Evolutionary conservation across 2,329 filamentous ascomycete genomes (phyloP).

Genomic region (Colletotrichum kahawae): DNA sequence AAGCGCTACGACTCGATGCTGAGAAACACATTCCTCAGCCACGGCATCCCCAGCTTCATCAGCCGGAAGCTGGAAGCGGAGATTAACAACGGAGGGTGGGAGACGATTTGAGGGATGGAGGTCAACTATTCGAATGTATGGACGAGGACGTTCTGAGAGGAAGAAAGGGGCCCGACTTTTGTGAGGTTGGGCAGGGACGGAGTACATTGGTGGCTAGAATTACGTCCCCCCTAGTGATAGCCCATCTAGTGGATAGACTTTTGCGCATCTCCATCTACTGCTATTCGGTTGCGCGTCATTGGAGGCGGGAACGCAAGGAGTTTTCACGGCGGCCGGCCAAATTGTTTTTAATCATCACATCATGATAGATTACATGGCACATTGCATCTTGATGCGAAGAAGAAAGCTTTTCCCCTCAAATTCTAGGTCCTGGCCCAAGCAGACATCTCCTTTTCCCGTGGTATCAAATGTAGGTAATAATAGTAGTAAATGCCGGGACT

Average conservation of each 20-base stretch:
- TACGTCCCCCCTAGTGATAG: background rate
- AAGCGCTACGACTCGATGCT: slow-evolving; percentile 90
- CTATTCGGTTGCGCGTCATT: background rate
- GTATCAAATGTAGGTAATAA: background rate
- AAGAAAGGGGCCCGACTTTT: background rate
- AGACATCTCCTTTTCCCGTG: background rate
- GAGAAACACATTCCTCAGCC: slow-evolving; percentile 83
- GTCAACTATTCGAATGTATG: background rate
- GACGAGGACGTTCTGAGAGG: background rate
- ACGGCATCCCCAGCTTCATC: slow-evolving; percentile 88
- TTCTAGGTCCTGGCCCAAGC: background rate
- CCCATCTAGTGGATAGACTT: background rate
- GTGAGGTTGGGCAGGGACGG: background rate
- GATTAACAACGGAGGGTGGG: slow-evolving; percentile 97
- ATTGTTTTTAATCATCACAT: background rate
- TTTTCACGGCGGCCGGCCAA: background rate
- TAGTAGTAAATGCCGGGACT: background rate
- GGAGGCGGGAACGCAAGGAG: background rate
- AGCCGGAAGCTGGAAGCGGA: slow-evolving; percentile 90
- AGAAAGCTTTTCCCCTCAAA: background rate
- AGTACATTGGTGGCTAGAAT: background rate
- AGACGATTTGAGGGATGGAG: slow-evolving; percentile 63
- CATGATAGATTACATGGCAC: background rate
- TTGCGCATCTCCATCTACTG: background rate
- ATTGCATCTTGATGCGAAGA: background rate